These are phyloP conservation scores for Pseudoneurospora amorphoporcata DNA, from an alignment of 495 filamentous ascomycete species.

Conservation along the genomic window DNA sequence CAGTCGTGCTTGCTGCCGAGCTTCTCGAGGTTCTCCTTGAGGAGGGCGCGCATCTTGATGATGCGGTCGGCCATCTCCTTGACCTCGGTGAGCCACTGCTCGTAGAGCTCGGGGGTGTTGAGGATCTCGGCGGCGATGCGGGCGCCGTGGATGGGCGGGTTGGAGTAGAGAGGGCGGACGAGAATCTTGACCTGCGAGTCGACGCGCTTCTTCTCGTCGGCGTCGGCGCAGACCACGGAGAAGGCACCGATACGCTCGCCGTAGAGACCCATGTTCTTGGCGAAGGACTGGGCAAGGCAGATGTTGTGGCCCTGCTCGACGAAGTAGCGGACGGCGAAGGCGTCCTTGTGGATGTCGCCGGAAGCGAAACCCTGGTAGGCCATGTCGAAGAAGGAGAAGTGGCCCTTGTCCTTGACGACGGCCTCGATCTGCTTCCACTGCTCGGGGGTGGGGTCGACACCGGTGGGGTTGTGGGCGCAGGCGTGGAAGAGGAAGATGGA, in stretches of 20 bases:
- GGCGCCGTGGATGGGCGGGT: constrained; percentile 92
- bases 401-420: constrained; percentile 77
- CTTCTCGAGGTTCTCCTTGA: constrained; percentile 89
- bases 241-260: constrained; percentile 97
- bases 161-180: constrained; percentile 94
- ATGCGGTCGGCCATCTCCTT: constrained; percentile 99
- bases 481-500: constrained; percentile 91
- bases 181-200: constrained; percentile 98
- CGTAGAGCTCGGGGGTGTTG: constrained; percentile 74
- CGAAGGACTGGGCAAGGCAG: constrained; percentile 86
- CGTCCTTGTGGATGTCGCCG: constrained; percentile 83
- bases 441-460: constrained; percentile 82
- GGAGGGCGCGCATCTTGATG: constrained; percentile 89
- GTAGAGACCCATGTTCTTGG: constrained; percentile 99
- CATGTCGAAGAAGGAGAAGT: constrained; percentile 99
- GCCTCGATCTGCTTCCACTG: constrained; percentile 92
- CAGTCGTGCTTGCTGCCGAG: constrained; percentile 93
- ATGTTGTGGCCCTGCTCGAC: constrained; percentile 85
- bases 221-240: constrained; percentile 73
- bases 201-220: constrained; percentile 90
- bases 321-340: constrained; percentile 86
- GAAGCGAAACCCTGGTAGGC: constrained; percentile 98
- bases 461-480: constrained; percentile 97
- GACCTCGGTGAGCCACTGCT: constrained; percentile 93
- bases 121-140: constrained; percentile 90